A percentile compares a stretch with the other conserved stretches of the same genome.
Conservation (phyloP, 192 early-diverging fungal genomes). For the Coemansia sp. region DNA sequence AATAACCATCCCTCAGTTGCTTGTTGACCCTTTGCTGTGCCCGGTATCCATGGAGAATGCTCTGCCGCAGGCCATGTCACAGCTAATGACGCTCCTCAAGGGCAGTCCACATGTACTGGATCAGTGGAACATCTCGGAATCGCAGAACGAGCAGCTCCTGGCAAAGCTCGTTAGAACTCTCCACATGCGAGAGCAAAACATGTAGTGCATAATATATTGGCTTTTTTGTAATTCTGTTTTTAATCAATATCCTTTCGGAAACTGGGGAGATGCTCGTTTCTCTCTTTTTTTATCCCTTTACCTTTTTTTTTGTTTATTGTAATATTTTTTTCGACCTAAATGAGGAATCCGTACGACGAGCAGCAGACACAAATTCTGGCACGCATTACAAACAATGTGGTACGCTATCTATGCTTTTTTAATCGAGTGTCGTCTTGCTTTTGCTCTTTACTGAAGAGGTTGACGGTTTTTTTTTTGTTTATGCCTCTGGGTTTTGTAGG, state of each 20-base stretch:
- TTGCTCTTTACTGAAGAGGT: background rate
- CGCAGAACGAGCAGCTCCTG: slow-evolving; percentile 47
- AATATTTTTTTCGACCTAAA: slow-evolving; percentile 11
- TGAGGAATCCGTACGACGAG: slow-evolving; percentile 58
- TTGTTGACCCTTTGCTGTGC: slow-evolving; percentile 66
- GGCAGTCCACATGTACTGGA: slow-evolving; percentile 42
- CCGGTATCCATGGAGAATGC: slow-evolving; percentile 45
- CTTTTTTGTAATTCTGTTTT: background rate
- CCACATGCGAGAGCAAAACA: slow-evolving; percentile 31
- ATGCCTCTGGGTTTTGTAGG: slow-evolving; percentile 1
- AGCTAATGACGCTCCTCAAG: slow-evolving; percentile 49
- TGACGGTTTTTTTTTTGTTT: background rate
- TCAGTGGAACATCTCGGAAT: slow-evolving; percentile 46
- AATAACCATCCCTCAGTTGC: slow-evolving; percentile 68
- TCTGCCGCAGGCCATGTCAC: slow-evolving; percentile 43
- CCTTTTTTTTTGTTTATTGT: slow-evolving; percentile 8
- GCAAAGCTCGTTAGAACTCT: slow-evolving; percentile 26
- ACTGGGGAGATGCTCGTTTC: background rate
- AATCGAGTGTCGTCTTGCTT: background rate
- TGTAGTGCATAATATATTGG: background rate
- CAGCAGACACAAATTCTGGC: slow-evolving; percentile 57
- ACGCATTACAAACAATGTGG: slow-evolving; percentile 56
- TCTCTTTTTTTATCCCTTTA: background rate
- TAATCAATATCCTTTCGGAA: background rate
- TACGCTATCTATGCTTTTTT: background rate